Conservation (phyloP, 2,329 filamentous ascomycete species). For the Fusarium brevicatenulatum region DNA sequence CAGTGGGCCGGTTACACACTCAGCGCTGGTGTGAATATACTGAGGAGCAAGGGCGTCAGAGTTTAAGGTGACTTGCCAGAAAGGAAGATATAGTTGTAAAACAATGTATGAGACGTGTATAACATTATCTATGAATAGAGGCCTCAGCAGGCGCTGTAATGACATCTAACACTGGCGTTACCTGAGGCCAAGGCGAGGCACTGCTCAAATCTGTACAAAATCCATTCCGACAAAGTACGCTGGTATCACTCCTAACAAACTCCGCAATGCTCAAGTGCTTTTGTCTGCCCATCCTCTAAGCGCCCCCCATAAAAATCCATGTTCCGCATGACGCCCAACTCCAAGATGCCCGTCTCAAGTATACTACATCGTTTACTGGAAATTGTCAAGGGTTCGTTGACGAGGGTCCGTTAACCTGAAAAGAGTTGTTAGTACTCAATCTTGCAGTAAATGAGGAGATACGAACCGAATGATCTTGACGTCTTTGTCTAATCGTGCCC, state of each 20-base stretch:
- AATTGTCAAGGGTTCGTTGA: constrained; percentile 57
- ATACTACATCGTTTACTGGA: constrained; percentile 3
- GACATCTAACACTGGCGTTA: background rate
- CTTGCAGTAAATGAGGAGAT: background rate
- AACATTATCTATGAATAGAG: constrained; percentile 30
- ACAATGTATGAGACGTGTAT: constrained; percentile 43
- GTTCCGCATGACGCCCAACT: constrained; percentile 13
- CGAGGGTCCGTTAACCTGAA: constrained; percentile 68
- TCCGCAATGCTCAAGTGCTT: constrained; percentile 7
- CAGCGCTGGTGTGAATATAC: constrained; percentile 79
- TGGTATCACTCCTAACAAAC: constrained; percentile 28
- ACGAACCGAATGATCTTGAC: constrained; percentile 80
- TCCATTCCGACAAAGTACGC: constrained; percentile 6
- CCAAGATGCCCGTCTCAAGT: constrained; percentile 11
- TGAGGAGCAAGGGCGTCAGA: constrained; percentile 87
- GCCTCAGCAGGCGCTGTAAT: constrained; percentile 27
- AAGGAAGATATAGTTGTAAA: constrained; percentile 30
- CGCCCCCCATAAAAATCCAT: constrained; percentile 11
- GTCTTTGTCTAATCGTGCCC: constrained; percentile 69
- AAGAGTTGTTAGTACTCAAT: constrained; percentile 39
- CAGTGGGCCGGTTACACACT: constrained; percentile 88
- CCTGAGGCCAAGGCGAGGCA: background rate
- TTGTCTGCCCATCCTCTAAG: constrained; percentile 8
- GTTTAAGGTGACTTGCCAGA: constrained; percentile 61
- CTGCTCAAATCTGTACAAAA: constrained; percentile 8